Base-by-base conservation (phyloP, 345 rosid species). In the Clarkia xantiana region DNA sequence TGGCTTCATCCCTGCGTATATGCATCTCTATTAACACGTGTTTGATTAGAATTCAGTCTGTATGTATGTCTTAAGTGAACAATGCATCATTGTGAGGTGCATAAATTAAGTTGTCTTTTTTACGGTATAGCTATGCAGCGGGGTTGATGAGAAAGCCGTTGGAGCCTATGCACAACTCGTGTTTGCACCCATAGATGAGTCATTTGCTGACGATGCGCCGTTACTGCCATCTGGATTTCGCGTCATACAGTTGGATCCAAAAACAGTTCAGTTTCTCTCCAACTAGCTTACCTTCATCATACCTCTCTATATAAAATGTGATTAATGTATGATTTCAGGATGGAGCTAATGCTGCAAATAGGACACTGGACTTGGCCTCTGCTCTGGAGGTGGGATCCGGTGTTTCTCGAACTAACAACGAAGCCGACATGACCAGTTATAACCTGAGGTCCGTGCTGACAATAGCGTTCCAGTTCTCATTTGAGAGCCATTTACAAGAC, bases 131-230 rank as follows among this genome's bases (percentile, higher is more conserved):
- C 72, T 79, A 3, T 83, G 97, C 67, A 74, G 82, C 8, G 97
- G 97, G 49, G 78, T 81, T 62, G 95, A 86, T 70, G 97, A 90
- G 68, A 86, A 73, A 73, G 82, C 77, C 55, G 76, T 86, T 55
- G 91, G 88, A 55, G 77, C 88, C 25, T 86, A 94, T 72, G 95
- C 97, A n/a, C 95, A 90, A 62, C 97, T 90, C 54, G 94, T 90
- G 45, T 90, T 81, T 74, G 97, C 95, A 18, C 95, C 95, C 42
- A 86, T 90, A 13, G 95, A 90, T 45, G 95, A 86, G 59, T 86
- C 97, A 13, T 90, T 90, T 53, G 91, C 97, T n/a, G 94, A 90
- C 71, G 95, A 86, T 65, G 95, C 94, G 63, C 94, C 91, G 52
- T 63, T 90, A 48, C 67, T 90, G 55, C 84, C 97, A 43, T 90